Evolutionary conservation across 495 filamentous ascomycete genomes (phyloP), one percentile per base, ranked within the genome.

Genomic region (Halenospora varia): DNA sequence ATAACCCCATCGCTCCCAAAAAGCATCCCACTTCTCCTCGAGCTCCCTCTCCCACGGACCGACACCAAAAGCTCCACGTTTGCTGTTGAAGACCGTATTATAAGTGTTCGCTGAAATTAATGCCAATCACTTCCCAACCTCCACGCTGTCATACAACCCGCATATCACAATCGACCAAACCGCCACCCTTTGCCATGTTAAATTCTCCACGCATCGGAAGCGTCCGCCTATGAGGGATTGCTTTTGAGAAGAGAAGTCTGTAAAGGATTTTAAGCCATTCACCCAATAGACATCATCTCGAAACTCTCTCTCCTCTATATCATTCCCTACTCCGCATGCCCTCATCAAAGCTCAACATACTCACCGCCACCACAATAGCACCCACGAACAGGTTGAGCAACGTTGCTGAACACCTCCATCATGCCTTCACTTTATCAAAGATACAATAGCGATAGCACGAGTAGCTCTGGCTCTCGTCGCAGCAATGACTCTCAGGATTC

Each of bases 401-500:
- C 20, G 9, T 50, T 26, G 13, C 23, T 25, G 13, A 11, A 51
- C 23, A 17, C 10, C 10, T 15, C 19, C 53, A 57, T 49, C 19
- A 61, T 64, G 55, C 55, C 41, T 40, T 46, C 51, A 23, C 23
- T 46, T 46, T 49, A 54, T 23, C 54, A 49, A 59, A 58, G 55
- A 59, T 42, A 55, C 45, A 42, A 71, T 23, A 51, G 55, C 20
- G n/a, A 18, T 17, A 61, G 57, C 58, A 68, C 75, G 53, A 74
- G 78, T 62, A 86, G 82, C 61, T 79, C 79, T 35, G 80, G 77
- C 60, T 84, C 81, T 26, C 81, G 81, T 51, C 77, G 79, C 56
- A 88, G 85, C 62, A 75, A 84, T 57, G 77, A 76, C 55, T 89
- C 87, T 24, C 78, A 82, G 57, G 77, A 71, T 10, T 89, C 89